Evolutionary conservation across 2,329 filamentous ascomycete genomes (phyloP).

Genomic region (Alternaria alternata): DNA sequence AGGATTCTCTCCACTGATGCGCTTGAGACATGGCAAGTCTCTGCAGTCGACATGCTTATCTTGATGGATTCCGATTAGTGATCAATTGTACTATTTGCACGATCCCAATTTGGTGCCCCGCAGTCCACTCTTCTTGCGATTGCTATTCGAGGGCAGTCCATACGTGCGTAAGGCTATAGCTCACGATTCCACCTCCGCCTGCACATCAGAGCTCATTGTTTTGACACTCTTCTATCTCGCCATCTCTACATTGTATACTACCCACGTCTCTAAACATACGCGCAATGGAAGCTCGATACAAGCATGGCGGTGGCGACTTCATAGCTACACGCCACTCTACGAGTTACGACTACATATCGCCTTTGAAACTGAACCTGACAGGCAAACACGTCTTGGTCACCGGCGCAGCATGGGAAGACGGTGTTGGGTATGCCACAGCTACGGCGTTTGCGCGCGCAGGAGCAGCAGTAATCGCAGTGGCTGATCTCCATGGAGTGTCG

Average conservation of each 20-base stretch:
- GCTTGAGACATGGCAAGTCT: neutral
- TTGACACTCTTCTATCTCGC: neutral
- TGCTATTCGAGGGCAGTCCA: neutral
- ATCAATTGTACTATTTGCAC: neutral
- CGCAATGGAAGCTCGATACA: neutral
- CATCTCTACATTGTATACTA: neutral
- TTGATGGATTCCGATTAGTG: neutral
- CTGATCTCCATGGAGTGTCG: conserved; percentile 11
- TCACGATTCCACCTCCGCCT: neutral
- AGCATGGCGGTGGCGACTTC: conserved; percentile 6
- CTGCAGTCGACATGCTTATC: neutral
- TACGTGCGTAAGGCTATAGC: neutral
- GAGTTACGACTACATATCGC: conserved; percentile 21
- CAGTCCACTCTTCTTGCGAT: neutral
- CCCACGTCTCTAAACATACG: neutral
- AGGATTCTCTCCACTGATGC: neutral
- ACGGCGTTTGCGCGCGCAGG: conserved; percentile 19
- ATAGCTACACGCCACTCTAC: conserved; percentile 13
- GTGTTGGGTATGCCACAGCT: conserved; percentile 20
- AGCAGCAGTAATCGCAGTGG: conserved; percentile 12
- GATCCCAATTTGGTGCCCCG: neutral
- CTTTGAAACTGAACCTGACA: conserved; percentile 12
- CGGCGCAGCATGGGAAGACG: conserved; percentile 18
- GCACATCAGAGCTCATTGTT: neutral
- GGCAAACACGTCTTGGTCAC: conserved; percentile 17